Evolutionary conservation across 1,284 basidiomycete species (phyloP).

Genomic region (Moniliophthora roreri): DNA sequence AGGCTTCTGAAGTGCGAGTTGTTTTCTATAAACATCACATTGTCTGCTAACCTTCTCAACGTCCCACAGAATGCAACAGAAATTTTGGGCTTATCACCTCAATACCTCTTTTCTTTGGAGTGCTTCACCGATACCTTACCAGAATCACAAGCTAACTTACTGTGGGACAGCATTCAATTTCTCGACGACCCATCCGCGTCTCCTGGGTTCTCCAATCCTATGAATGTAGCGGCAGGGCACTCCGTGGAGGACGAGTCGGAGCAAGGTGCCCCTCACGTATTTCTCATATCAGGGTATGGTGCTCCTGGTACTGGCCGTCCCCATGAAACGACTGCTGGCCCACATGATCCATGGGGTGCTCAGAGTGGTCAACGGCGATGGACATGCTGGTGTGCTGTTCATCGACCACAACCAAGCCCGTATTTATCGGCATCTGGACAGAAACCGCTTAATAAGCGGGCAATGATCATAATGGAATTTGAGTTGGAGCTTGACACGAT

Average conservation of each 20-base stretch:
- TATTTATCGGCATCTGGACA: slow-evolving; percentile 12
- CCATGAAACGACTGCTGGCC: slow-evolving; percentile 27
- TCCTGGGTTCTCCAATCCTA: not conserved
- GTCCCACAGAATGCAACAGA: slow-evolving; percentile 59
- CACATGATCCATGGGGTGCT: slow-evolving; percentile 9
- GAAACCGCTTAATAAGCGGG: slow-evolving; percentile 9
- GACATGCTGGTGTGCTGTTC: slow-evolving; percentile 86
- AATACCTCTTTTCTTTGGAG: slow-evolving; percentile 75
- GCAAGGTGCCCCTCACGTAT: slow-evolving; percentile 63
- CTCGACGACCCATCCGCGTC: slow-evolving; percentile 43
- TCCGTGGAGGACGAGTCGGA: slow-evolving; percentile 42
- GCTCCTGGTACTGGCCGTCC: slow-evolving; percentile 52
- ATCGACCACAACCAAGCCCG: slow-evolving; percentile 47
- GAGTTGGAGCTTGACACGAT: slow-evolving; percentile 74
- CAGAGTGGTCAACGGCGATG: slow-evolving; percentile 49
- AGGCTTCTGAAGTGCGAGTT: slow-evolving; percentile 75
- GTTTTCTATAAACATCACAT: not conserved
- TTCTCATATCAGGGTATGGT: slow-evolving; percentile 71
- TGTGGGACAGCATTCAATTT: slow-evolving; percentile 81
- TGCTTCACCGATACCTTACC: slow-evolving; percentile 79
- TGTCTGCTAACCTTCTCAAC: slow-evolving; percentile 18
- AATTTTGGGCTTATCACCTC: slow-evolving; percentile 73
- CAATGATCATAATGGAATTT: slow-evolving; percentile 74
- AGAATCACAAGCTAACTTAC: slow-evolving; percentile 65
- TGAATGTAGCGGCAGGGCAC: slow-evolving; percentile 32